Base-by-base conservation (phyloP, 140 eudicot species). In the Ambrosia hybrid region DNA sequence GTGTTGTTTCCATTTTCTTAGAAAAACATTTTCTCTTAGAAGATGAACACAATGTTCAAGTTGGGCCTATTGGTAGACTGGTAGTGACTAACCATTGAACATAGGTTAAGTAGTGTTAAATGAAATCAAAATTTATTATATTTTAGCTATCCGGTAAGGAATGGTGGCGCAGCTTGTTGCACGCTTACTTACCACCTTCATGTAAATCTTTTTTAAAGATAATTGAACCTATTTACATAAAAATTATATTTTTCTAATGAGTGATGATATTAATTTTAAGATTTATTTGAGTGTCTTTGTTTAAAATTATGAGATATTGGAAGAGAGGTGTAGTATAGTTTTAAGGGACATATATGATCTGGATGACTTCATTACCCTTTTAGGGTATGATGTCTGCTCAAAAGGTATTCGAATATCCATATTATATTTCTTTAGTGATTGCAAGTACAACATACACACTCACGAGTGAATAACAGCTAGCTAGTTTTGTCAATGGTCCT, bases 1-100 rank as follows among this genome's bases (percentile, higher is more conserved):
- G 59, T 11, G n/a, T 12, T 72, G 65, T 65, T 63, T 73, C 83
- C 85, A 81, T 74, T 71, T 68, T 72, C 79, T 60, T 60, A 72
- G 15, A 26, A 77, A 77, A 11, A 12, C 14, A 59, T 10, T 1
- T 8, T 11, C 41, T 9, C 12, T 60, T 34, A 30, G 17, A 60
- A 68, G 45, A 62, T 73, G 62, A 64, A 34, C 17, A 34, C 5
- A 61, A 36, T 63, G 7, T 39, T 39, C 52, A 2, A n/a, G 36
- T 39, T 39, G 15, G 34, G 3, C 51, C 51, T 61, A 34, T 12
- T 33, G 21, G 37, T 57, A 57, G 5, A 34, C 4, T 33, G 21
- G 37, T 57, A 57, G 5, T 38, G 5, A 30, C 34, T 30, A 30
- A 30, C 34, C 34, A 30, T 30, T 30, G 34, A 30, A 1, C 34